Evolutionary conservation across 2,329 filamentous ascomycete species (phyloP), one percentile per base, ranked within the genome.

Genomic region (Fusarium papillatum): DNA sequence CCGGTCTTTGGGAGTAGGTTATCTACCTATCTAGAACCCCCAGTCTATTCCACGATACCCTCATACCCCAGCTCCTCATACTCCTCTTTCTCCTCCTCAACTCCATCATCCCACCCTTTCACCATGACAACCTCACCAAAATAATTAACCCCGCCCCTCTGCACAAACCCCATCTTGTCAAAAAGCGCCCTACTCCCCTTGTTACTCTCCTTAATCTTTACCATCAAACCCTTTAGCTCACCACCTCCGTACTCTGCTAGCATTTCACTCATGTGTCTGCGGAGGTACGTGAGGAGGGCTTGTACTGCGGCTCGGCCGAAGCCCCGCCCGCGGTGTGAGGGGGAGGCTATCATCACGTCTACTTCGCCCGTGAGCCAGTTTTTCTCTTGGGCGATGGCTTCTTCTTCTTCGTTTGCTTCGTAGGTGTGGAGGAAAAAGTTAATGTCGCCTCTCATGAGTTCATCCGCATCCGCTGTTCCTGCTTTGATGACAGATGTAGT

Each of bases 271-370:
- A 90, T 81, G 65, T 94, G 86, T 1, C 81, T 81, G 7, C 87
- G 76, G 8, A 98, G 86, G 80, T 95, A 98, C 57, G 87, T 83
- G 62, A 98, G 80, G 68, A 98, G 93, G 0, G 91, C 85, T 4
- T 91, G 81, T 1, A 98, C 87, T 0, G 94, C 90, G 0, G 90
- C 89, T 7, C 88, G 86, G 0, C 95, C 95, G 9, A 92, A 85
- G 0, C 95, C 95, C 10, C 87, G 85, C 0, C 93, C 87, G 29
- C 93, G 91, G 36, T 91, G 85, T 0, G 82, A 80, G 7, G 84
- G 84, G 2, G 86, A 85, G 0, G 95, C 95, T 72, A 98, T 92
- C 95, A 98, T 98, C 74, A 98, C 90, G 83, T 98, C 95, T 9
- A 98, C 84, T 81, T 98, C 95, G 29, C 94, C 95, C 5, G 93